These are phyloP conservation scores for Coffea eugenioides DNA, from an alignment of 257 asterid genomes.

Conservation along the genomic window DNA sequence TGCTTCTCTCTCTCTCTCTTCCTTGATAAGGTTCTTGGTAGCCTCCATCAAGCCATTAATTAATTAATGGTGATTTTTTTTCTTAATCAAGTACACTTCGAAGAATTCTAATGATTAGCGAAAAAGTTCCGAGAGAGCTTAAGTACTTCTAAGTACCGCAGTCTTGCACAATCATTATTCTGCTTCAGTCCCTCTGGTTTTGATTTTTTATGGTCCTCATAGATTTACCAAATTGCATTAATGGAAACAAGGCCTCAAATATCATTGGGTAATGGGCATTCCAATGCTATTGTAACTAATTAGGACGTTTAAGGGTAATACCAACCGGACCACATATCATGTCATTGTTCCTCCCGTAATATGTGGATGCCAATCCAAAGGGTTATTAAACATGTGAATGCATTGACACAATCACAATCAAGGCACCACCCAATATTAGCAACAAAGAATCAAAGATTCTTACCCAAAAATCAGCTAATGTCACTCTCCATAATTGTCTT, in stretches of 20 bases:
- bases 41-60: slow-evolving; percentile 21
- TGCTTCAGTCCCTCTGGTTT: too few species aligned
- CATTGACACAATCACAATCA: slow-evolving; percentile 39
- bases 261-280: too few species aligned
- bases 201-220: too few species aligned
- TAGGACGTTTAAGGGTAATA: too few species aligned
- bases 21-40: slow-evolving; percentile 10
- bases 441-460: slow-evolving; percentile 63
- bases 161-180: slow-evolving; percentile 22
- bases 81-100: slow-evolving; percentile 19
- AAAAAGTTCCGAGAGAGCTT: slow-evolving; percentile 33
- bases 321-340: neutral
- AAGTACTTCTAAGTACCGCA: slow-evolving; percentile 26
- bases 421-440: slow-evolving; percentile 27
- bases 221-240: too few species aligned
- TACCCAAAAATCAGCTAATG: slow-evolving; percentile 29
- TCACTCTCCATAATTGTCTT: slow-evolving; percentile 30
- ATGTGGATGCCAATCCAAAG: neutral
- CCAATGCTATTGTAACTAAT: too few species aligned
- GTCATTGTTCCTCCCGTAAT: neutral
- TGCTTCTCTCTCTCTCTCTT: slow-evolving; percentile 4
- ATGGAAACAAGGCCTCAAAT: too few species aligned
- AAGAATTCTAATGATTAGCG: slow-evolving; percentile 52
- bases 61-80: neutral
- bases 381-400: slow-evolving; percentile 38